Percentiles rank a stretch among this genome's conserved stretches.
These are phyloP conservation scores for Vittaforma corneae DNA, from an alignment of 371 early-diverging fungal genomes.

Conservation along the genomic window DNA sequence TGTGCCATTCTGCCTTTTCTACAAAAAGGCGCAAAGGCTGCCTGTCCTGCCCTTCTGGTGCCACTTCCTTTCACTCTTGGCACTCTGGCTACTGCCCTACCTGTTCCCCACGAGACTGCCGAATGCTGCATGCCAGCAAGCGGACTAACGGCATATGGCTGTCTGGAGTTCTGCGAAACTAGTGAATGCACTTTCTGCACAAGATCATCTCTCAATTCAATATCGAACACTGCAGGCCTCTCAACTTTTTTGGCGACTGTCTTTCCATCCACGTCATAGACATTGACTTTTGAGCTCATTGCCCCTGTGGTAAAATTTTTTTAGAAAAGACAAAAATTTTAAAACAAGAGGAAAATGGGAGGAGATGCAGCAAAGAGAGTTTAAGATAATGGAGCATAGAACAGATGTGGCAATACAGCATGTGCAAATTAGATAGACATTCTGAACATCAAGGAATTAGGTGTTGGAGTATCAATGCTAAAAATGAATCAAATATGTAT, in stretches of 20 bases:
- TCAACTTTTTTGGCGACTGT: conserved; percentile 34
- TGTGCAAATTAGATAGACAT: too few relatives aligned
- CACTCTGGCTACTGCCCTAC: conserved; percentile 96
- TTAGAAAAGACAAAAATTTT: conserved; percentile 8
- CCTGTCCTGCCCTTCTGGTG: conserved; percentile 97
- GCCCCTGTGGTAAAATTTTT: conserved; percentile 34
- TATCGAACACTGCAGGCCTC: conserved; percentile 87
- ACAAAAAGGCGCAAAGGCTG: conserved; percentile 99
- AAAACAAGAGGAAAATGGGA: conserved; percentile 13
- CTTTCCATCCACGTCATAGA: conserved; percentile 40
- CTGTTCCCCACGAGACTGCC: conserved; percentile 97
- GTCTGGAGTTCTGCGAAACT: conserved; percentile 94
- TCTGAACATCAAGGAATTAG: too few relatives aligned
- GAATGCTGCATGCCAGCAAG: conserved; percentile 98
- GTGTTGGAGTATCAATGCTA: too few relatives aligned
- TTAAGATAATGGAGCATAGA: too few relatives aligned
- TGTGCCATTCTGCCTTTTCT: conserved; percentile 99
- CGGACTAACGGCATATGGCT: conserved; percentile 88
- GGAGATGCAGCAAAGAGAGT: conserved; percentile 8
- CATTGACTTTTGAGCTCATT: conserved; percentile 40
- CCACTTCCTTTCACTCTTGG: conserved; percentile 95
- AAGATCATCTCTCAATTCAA: conserved; percentile 91
- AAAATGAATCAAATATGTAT: too few relatives aligned
- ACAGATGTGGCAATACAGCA: too few relatives aligned
- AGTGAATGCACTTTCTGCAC: conserved; percentile 87